Evolutionary conservation across 2,329 filamentous ascomycete species (phyloP), one percentile per base, ranked within the genome.

Genomic region (Talaromyces atroroseus): DNA sequence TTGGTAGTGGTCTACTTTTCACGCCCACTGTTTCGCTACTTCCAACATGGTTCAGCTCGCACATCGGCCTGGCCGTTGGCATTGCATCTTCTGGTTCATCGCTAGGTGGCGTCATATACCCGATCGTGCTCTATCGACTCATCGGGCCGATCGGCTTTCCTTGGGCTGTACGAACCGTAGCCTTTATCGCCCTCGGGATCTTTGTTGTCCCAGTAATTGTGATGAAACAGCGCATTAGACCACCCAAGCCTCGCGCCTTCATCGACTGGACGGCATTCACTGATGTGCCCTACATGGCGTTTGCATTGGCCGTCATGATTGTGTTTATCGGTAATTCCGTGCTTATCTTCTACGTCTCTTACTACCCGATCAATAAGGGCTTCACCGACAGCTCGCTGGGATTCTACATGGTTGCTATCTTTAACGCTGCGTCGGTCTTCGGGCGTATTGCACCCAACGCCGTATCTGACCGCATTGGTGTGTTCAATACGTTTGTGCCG

Each of bases 391-490:
- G 74, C 2, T 74, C 79, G 0, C 68, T 88, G 1, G 82, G 82
- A 0, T 86, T 84, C 61, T 89, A 88, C 64, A 76, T 89, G 18
- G 71, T 89, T 3, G 80, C 86, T 1, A 83, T 89, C 58, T 76
- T 89, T 62, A 89, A 89, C 65, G 82, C 77, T 0, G 81, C 83
- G 1, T 84, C 81, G 0, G 77, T 79, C 0, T 76, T 82, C 23
- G 84, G 83, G 0, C 79, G 83, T 8, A 76, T 85, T 42, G 69
- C 82, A 2, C 82, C 84, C 0, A 78, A 77, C 0, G 62, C 71
- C 0, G 60, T 83, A 5, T 79, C 77, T 0, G 80, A 84, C 58
- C 77, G 74, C 49, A 71, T 71, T 36, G 80, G 80, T 0, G 68
- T 75, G 0, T 60, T 83, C 0, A 81, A 83, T 54, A 66, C 73